A percentile compares a stretch with the other conserved stretches of the same genome.
Evolutionary conservation across 768 basidiomycete species (phyloP).

Genomic region (Glaciozyma martinii): DNA sequence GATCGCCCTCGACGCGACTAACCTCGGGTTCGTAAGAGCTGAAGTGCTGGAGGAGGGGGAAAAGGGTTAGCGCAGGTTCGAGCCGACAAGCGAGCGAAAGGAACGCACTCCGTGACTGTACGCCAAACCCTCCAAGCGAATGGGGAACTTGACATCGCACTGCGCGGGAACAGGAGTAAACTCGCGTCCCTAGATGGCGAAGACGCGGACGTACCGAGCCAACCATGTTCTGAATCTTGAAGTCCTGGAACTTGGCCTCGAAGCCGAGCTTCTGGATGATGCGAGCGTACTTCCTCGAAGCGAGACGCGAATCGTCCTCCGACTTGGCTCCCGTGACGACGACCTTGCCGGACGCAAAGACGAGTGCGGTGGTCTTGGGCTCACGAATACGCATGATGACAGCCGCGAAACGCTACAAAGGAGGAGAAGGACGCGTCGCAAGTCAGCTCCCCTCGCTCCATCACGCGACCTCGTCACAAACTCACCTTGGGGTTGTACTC

Average conservation of each 20-base stretch:
- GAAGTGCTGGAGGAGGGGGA: conserved; percentile 17
- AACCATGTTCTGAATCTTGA: conserved; percentile 99
- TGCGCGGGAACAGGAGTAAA: background rate
- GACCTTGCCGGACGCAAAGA: conserved; percentile 99
- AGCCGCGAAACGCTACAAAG: conserved; percentile 99
- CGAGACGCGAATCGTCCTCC: conserved; percentile 92
- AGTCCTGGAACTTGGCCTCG: conserved; percentile 97
- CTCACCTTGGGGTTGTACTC: conserved; percentile 99
- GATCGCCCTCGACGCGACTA: background rate
- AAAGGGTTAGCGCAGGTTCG: background rate
- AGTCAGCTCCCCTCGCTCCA: conserved; percentile 44
- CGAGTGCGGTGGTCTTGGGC: conserved; percentile 97
- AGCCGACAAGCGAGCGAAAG: background rate
- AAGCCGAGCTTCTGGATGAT: conserved; percentile 99
- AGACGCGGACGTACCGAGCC: conserved; percentile 48
- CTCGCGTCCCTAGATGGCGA: background rate
- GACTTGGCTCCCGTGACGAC: conserved; percentile 99
- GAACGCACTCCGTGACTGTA: conserved; percentile 84
- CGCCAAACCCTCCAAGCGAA: conserved; percentile 90
- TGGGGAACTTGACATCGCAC: conserved; percentile 98
- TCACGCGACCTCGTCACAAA: background rate
- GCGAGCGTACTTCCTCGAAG: conserved; percentile 95
- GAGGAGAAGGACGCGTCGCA: conserved; percentile 32
- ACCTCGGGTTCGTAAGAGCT: conserved; percentile 24
- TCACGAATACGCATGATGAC: conserved; percentile 99